A percentile compares a stretch with the other conserved stretches of the same genome.
Evolutionary conservation across 2,329 filamentous ascomycete genomes (phyloP).

Genomic region (Fusarium tanahbumbuense): DNA sequence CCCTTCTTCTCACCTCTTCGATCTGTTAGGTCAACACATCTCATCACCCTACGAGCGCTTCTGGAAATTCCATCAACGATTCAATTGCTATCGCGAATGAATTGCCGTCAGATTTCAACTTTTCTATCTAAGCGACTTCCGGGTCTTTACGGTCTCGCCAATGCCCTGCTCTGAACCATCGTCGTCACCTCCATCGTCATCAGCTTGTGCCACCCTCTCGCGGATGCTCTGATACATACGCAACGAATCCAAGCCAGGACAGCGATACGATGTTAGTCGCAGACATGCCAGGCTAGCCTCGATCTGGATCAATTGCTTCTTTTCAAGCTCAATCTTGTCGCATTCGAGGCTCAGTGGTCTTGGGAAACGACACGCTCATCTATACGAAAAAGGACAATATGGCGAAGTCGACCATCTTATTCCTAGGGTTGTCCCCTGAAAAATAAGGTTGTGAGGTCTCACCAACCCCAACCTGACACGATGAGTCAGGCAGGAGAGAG

Average conservation of each 20-base stretch:
- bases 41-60: not conserved
- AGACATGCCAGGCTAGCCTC: constrained; percentile 1
- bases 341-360: constrained; percentile 7
- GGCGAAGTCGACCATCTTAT: constrained; percentile 30
- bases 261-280: constrained; percentile 5
- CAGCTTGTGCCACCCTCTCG: constrained; percentile 36
- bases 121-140: constrained; percentile 9
- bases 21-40: not conserved
- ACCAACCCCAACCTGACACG: constrained; percentile 8
- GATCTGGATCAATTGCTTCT: not conserved
- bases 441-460: constrained; percentile 28
- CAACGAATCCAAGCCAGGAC: constrained; percentile 10
- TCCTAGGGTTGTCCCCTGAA: constrained; percentile 12
- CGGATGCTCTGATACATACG: constrained; percentile 22
- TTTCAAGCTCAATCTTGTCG: not conserved
- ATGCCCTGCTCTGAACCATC: constrained; percentile 21
- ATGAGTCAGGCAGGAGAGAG: constrained; percentile 36
- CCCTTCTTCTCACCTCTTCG: constrained; percentile 23
- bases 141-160: constrained; percentile 19
- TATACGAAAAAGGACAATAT: not conserved
- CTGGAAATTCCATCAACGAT: not conserved
- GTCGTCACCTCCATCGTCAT: constrained; percentile 40
- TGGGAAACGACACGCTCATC: not conserved
- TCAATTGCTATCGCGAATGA: constrained; percentile 5
- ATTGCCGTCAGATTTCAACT: not conserved